Conservation (phyloP, 768 basidiomycete species). For the Sporobolomyces roseus region DNA sequence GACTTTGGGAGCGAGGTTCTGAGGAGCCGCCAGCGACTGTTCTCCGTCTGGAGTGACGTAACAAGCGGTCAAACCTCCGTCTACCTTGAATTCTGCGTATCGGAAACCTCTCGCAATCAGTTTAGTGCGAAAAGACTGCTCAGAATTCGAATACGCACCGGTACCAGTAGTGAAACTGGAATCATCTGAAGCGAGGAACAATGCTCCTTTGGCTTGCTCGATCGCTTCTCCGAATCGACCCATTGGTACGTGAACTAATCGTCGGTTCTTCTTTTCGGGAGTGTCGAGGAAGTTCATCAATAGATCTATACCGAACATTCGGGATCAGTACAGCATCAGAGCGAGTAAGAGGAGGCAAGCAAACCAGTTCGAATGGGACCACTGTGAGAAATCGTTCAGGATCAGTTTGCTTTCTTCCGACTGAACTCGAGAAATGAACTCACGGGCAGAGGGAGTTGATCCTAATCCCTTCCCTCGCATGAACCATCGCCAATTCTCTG, state of each 20-base stretch:
- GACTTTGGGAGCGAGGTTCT: conserved; percentile 54
- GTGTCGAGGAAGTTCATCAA: conserved; percentile 99
- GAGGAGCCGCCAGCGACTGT: conserved; percentile 64
- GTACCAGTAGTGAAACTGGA: conserved; percentile 91
- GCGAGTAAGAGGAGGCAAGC: conserved; percentile 42
- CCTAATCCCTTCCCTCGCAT: conserved; percentile 94
- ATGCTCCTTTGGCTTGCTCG: conserved; percentile 84
- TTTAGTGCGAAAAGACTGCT: too few species aligned
- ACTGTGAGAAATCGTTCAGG: conserved; percentile 57
- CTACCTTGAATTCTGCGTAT: conserved; percentile 81
- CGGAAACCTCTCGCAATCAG: too few species aligned
- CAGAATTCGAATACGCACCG: conserved; percentile 30
- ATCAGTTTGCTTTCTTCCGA: too few species aligned
- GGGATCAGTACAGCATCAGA: neutral
- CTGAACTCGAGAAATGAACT: neutral
- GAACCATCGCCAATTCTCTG: conserved; percentile 93
- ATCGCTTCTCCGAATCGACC: conserved; percentile 96
- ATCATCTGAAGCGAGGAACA: conserved; percentile 92
- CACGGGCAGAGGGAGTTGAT: conserved; percentile 87
- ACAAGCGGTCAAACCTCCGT: conserved; percentile 85
- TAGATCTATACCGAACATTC: conserved; percentile 60
- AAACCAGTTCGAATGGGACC: conserved; percentile 92
- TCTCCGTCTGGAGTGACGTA: conserved; percentile 89
- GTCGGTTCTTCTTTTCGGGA: conserved; percentile 84
- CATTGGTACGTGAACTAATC: conserved; percentile 69